Percentiles rank a stretch among this genome's conserved stretches.
Conservation (phyloP, 1,284 basidiomycete species). For the Boletus subluridellus region DNA sequence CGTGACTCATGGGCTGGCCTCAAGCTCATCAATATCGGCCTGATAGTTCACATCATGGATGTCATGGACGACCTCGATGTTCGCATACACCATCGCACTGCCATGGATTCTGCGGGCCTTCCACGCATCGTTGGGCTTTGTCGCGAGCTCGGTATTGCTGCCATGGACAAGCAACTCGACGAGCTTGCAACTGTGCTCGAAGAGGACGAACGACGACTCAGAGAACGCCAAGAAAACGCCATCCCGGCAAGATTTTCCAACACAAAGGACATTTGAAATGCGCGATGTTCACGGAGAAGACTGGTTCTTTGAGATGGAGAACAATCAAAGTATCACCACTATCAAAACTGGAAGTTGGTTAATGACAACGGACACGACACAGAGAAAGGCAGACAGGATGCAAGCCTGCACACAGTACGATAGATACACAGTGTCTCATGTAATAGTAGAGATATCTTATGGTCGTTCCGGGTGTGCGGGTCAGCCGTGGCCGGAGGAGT, state of each 20-base stretch:
- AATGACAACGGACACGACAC: no score
- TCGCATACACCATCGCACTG: slow-evolving; percentile 79
- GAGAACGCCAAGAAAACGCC: slow-evolving; percentile 74
- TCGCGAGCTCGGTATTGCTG: slow-evolving; percentile 59
- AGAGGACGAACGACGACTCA: slow-evolving; percentile 76
- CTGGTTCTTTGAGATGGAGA: neutral
- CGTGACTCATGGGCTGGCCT: slow-evolving; percentile 18
- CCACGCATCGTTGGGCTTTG: slow-evolving; percentile 73
- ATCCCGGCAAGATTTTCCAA: slow-evolving; percentile 76
- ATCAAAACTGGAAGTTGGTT: no score
- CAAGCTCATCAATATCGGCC: slow-evolving; percentile 65
- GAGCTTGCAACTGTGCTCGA: slow-evolving; percentile 67
- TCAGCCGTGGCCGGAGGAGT: no score
- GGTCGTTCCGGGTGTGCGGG: no score
- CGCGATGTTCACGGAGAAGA: slow-evolving; percentile 61
- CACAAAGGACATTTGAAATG: slow-evolving; percentile 87
- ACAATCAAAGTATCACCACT: neutral
- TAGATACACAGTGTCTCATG: neutral
- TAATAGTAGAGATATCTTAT: no score
- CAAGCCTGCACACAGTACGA: no score
- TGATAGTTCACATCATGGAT: slow-evolving; percentile 67
- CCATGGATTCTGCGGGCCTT: slow-evolving; percentile 88
- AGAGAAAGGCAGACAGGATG: no score
- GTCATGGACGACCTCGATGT: slow-evolving; percentile 74
- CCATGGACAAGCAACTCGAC: slow-evolving; percentile 68